A percentile compares a stretch with the other conserved stretches of the same genome.
Evolutionary conservation across 1,284 basidiomycete genomes (phyloP).

Genomic region (Heterobasidion parviporum): DNA sequence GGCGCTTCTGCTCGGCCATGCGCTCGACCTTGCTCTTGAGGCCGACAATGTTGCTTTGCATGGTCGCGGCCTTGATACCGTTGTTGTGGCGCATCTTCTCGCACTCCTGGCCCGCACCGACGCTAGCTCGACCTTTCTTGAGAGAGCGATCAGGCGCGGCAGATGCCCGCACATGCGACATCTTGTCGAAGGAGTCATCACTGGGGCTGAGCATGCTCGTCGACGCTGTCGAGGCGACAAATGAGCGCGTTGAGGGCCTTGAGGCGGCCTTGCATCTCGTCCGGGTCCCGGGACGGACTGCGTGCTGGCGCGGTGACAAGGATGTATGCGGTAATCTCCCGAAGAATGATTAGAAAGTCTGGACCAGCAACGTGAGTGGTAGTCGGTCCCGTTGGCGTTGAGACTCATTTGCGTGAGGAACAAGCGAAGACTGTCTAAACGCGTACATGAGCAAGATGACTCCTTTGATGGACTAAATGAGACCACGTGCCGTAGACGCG

Average conservation of each 20-base stretch:
- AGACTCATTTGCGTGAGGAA: no score
- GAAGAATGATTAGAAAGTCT: no score
- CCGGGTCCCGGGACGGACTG: conserved; percentile 38
- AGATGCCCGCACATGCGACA: conserved; percentile 50
- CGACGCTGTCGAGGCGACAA: conserved; percentile 7
- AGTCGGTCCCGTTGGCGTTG: no score
- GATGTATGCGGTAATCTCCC: no score
- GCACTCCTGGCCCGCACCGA: conserved; percentile 42
- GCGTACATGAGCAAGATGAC: not conserved
- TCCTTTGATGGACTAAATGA: not conserved
- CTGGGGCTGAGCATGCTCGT: conserved; percentile 34
- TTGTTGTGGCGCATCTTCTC: conserved; percentile 81
- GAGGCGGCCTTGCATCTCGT: conserved; percentile 19
- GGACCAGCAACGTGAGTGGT: no score
- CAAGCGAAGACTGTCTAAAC: not conserved
- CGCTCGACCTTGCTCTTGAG: conserved; percentile 65
- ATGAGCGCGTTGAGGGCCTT: conserved; percentile 7
- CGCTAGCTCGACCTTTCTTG: conserved; percentile 20
- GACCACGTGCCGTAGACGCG: not conserved
- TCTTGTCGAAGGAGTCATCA: conserved; percentile 63
- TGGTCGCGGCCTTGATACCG: conserved; percentile 86
- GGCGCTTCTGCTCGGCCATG: conserved; percentile 39
- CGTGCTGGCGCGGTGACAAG: conserved; percentile 11
- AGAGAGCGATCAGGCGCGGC: conserved; percentile 53
- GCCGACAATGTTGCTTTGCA: conserved; percentile 67